A percentile compares a stretch with the other conserved stretches of the same genome.
Conservation (phyloP, 1,284 basidiomycete species). For the Boletellus deceptivus region DNA sequence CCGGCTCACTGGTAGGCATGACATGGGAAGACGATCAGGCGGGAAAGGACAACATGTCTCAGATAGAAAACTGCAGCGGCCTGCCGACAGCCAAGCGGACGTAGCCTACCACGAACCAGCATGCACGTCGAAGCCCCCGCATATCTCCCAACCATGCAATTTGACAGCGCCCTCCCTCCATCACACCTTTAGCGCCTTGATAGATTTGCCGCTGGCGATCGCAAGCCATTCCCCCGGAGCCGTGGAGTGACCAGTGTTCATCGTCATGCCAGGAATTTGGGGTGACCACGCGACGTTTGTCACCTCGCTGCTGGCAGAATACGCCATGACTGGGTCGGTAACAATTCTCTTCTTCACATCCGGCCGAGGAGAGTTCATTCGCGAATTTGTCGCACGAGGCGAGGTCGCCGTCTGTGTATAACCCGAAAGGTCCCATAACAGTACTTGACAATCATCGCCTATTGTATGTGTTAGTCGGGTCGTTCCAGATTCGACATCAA, state of each 20-base stretch:
- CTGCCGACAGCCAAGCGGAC: not conserved
- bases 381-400: conserved; percentile 59
- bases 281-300: conserved; percentile 89
- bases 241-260: conserved; percentile 70
- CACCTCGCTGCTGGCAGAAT: conserved; percentile 77
- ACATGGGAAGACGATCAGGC: not conserved
- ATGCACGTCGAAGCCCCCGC: not conserved
- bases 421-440: conserved; percentile 82
- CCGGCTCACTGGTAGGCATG: not conserved
- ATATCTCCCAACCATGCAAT: not conserved
- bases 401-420: conserved; percentile 61
- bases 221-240: conserved; percentile 88
- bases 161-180: not conserved
- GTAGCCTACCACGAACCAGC: not conserved
- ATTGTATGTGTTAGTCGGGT: conserved; percentile 10
- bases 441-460: conserved; percentile 91
- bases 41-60: too few relatives aligned
- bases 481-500: not conserved
- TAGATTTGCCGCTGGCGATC: conserved; percentile 77
- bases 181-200: conserved; percentile 81
- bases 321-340: conserved; percentile 78
- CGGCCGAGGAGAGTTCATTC: conserved; percentile 69
- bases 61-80: too few relatives aligned
- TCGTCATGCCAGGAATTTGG: conserved; percentile 67
- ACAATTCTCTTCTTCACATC: conserved; percentile 73